These are phyloP conservation scores for Acanthamoeba polyphaga DNA, from an alignment of 208 protist genomes.

Conservation along the genomic window DNA sequence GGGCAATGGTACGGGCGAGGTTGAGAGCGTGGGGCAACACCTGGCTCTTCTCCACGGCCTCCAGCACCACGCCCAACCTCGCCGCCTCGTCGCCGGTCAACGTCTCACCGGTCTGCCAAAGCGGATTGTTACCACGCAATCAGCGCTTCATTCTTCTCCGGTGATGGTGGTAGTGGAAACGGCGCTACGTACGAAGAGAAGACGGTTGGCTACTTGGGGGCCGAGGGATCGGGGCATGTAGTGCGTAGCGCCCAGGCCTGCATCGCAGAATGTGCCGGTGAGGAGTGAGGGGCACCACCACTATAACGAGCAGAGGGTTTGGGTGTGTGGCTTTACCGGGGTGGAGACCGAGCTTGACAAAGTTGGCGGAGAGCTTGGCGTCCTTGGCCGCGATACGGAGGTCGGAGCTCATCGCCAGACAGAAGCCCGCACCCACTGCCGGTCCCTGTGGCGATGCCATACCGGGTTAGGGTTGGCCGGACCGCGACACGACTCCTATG, in stretches of 20 bases:
- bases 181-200: slow-evolving; percentile 80
- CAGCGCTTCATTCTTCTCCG: neutral
- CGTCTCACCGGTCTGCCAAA: slow-evolving; percentile 41
- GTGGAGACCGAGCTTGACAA: slow-evolving; percentile 86
- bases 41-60: neutral
- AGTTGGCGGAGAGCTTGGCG: slow-evolving; percentile 88
- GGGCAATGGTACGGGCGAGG: slow-evolving; percentile 77
- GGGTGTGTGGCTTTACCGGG: slow-evolving; percentile 74
- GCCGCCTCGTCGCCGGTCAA: slow-evolving; percentile 84
- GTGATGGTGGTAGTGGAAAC: neutral
- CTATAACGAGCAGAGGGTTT: neutral
- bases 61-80: slow-evolving; percentile 83
- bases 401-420: slow-evolving; percentile 87
- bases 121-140: neutral
- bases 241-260: slow-evolving; percentile 84
- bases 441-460: slow-evolving; percentile 84
- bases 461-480: too few relatives aligned
- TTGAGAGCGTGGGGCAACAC: slow-evolving; percentile 72
- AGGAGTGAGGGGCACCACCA: neutral
- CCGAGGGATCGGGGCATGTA: slow-evolving; percentile 84
- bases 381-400: slow-evolving; percentile 81
- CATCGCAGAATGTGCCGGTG: neutral
- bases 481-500: neutral
- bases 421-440: slow-evolving; percentile 89
- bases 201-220: slow-evolving; percentile 83